Evolutionary conservation across 495 filamentous ascomycete species (phyloP).

Genomic region (Xylaria palmicola): DNA sequence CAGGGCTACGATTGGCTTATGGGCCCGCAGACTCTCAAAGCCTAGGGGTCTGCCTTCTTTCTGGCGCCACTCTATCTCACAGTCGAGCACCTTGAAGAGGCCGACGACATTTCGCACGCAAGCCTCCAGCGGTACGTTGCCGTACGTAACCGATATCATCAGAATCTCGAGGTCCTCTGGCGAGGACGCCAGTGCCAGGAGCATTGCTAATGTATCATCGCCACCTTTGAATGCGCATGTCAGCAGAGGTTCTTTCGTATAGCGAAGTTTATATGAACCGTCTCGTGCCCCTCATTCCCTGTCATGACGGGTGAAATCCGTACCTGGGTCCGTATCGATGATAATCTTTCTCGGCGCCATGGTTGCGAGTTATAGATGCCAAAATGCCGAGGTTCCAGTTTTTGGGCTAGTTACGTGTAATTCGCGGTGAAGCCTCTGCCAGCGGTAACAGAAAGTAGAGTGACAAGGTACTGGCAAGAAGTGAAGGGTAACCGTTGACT

Average conservation of each 20-base stretch:
- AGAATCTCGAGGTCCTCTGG: constrained; percentile 82
- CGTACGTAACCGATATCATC: constrained; percentile 89
- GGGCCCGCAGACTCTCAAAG: constrained; percentile 65
- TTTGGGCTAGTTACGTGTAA: neutral
- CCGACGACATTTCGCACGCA: constrained; percentile 88
- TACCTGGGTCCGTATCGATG: constrained; percentile 88
- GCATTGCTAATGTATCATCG: constrained; percentile 82
- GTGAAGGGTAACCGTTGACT: neutral
- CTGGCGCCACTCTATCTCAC: constrained; percentile 82
- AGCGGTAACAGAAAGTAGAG: neutral
- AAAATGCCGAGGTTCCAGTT: neutral
- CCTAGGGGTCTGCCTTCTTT: constrained; percentile 61
- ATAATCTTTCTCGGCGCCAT: constrained; percentile 76
- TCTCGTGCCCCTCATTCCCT: neutral
- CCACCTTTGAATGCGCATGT: constrained; percentile 57
- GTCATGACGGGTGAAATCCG: constrained; percentile 1
- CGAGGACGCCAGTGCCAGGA: constrained; percentile 81
- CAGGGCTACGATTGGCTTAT: constrained; percentile 79
- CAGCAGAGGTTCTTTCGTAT: neutral
- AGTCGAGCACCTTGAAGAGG: constrained; percentile 89
- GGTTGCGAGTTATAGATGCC: constrained; percentile 2
- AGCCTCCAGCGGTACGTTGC: constrained; percentile 84
- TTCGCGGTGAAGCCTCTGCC: neutral
- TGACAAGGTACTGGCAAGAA: neutral
- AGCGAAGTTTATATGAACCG: neutral